Evolutionary conservation across 805 yeast genomes (phyloP), one percentile per base, ranked within the genome.

Genomic region (Nadsonia fulvescens): DNA sequence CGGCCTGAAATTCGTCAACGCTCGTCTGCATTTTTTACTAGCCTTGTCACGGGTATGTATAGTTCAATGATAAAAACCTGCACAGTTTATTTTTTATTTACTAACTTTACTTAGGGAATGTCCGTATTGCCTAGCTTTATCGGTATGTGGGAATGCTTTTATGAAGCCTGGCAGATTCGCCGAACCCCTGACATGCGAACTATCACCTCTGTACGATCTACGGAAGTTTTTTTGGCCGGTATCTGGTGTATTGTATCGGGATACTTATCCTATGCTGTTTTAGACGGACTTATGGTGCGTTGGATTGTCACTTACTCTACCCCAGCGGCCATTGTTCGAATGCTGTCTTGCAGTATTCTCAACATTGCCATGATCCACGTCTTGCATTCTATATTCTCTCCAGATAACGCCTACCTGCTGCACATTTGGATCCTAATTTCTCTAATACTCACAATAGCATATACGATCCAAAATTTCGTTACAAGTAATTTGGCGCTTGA

Each of bases 351-450:
- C 69, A 72, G 86, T 4, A 54, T 82, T 19, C 58, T 82, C 9
- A 58, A 79, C 28, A 63, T 76, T 9, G 64, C 78, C 5, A 54
- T 74, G 16, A 81, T 79, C 40, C 72, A 74, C 37, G 58, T 75
- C 22, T 51, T 79, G 23, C 55, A 74, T 20, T 55, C 74, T 14
- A 59, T 79, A 15, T 63, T 78, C 42, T 72, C 82, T 25, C 73
- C 76, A 24, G 68, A 75, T 22, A 66, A 70, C 33, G 64, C 69
- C 32, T 74, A 77, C 46, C 69, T 77, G 21, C 51, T 86, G 32
- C 93, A 83, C 37, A 75, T 86, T 6, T 86, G 96, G 95, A 77
- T 86, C 14, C 46, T 82, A 20, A 77, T 81, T n/a, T 71, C 91
- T 27, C 79, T 93, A 46, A 63, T 75, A 6, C 56, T 81, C 26